These are phyloP conservation scores for Bacidia gigantensis DNA, from an alignment of 495 filamentous ascomycete species.

Conservation along the genomic window DNA sequence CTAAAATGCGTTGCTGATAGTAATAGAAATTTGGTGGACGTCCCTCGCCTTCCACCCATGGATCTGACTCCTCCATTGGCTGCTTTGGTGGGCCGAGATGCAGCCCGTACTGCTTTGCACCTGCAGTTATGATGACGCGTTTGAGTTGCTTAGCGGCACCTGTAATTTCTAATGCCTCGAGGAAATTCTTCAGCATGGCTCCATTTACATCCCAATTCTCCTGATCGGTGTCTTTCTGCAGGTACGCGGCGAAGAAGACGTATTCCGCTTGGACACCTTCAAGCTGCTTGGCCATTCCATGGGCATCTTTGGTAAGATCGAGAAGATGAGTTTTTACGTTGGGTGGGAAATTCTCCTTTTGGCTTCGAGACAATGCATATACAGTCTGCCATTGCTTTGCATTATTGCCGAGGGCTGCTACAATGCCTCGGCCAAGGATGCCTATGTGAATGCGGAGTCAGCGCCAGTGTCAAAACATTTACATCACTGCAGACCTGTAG, in stretches of 20 bases:
- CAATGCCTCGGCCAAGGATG: slow-evolving; percentile 35
- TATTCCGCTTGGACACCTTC: slow-evolving; percentile 31
- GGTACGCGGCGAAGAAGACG: slow-evolving; percentile 36
- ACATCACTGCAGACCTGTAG: slow-evolving; percentile 23
- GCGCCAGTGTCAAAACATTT: neutral
- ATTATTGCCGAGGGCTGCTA: slow-evolving; percentile 28
- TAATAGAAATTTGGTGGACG: slow-evolving; percentile 29
- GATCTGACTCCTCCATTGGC: slow-evolving; percentile 35
- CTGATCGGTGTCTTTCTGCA: slow-evolving; percentile 30
- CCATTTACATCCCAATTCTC: slow-evolving; percentile 33
- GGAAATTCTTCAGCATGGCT: slow-evolving; percentile 37
- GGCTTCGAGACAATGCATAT: slow-evolving; percentile 31
- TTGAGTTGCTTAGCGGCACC: slow-evolving; percentile 30
- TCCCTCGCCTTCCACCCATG: slow-evolving; percentile 22
- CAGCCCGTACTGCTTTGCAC: slow-evolving; percentile 44
- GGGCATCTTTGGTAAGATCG: slow-evolving; percentile 29
- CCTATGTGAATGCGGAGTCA: slow-evolving; percentile 16
- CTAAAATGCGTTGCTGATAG: slow-evolving; percentile 31
- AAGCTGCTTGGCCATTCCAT: slow-evolving; percentile 31
- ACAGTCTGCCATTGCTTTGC: slow-evolving; percentile 28
- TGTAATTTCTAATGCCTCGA: slow-evolving; percentile 33
- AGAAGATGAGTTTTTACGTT: slow-evolving; percentile 33
- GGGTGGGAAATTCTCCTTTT: slow-evolving; percentile 26
- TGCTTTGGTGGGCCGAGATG: slow-evolving; percentile 34
- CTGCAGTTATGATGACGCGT: slow-evolving; percentile 38